These are phyloP conservation scores for Pharus latifolius DNA, from an alignment of 176 grass and related monocot species.

Conservation along the genomic window DNA sequence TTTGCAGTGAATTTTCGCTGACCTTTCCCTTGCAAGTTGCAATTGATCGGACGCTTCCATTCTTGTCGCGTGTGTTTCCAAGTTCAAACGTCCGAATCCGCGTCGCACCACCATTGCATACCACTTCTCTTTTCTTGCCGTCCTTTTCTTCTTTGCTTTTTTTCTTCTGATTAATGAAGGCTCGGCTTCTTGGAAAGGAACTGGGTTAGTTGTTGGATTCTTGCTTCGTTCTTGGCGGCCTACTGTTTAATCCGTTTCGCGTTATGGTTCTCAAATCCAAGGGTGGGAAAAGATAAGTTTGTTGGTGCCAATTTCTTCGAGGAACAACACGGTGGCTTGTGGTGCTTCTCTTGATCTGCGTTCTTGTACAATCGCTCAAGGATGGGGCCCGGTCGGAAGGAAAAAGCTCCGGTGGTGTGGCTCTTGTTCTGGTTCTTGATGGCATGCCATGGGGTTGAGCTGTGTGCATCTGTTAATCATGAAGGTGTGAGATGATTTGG, in stretches of 20 bases:
- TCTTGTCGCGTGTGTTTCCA: not conserved
- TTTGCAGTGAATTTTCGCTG: not conserved
- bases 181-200: not conserved
- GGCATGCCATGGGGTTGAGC: slow-evolving; percentile 2
- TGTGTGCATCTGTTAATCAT: slow-evolving; percentile 36
- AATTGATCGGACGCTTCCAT: slow-evolving; percentile 9
- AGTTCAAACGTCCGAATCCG: slow-evolving; percentile 1
- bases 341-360: slow-evolving; percentile 3
- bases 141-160: not conserved
- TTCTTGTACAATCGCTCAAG: not conserved
- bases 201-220: not conserved
- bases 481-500: slow-evolving; percentile 45
- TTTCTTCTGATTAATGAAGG: not conserved
- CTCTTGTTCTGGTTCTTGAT: slow-evolving; percentile 35
- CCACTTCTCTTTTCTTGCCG: not conserved
- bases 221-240: slow-evolving; percentile 26
- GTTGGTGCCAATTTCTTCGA: not conserved
- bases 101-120: slow-evolving; percentile 10
- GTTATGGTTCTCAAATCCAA: not conserved
- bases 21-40: not conserved
- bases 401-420: slow-evolving; percentile 2
- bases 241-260: slow-evolving; percentile 3
- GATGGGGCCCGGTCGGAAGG: slow-evolving; percentile 18
- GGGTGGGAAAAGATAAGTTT: not conserved
- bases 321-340: not conserved